Percentiles rank a stretch among this genome's conserved stretches.
These are phyloP conservation scores for Phalaenopsis equestris DNA, from an alignment of 106 monocot species.

Conservation along the genomic window DNA sequence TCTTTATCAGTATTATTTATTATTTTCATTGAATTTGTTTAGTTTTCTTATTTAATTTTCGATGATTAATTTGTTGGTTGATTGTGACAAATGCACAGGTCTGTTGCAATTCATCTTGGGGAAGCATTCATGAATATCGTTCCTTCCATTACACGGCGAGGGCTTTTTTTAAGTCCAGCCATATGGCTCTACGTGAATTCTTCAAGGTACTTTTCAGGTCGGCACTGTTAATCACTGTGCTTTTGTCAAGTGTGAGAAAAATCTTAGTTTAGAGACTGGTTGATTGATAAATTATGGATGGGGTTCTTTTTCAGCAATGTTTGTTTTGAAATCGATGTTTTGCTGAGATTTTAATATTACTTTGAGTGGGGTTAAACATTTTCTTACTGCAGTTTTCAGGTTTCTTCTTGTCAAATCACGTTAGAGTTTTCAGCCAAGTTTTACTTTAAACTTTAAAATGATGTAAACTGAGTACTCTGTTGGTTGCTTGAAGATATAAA, in stretches of 20 bases:
- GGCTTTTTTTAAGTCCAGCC: conserved; percentile 39
- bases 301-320: neutral
- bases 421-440: neutral
- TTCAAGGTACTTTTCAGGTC: conserved; percentile 92
- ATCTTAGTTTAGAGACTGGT: neutral
- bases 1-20: neutral
- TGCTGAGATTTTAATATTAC: no score
- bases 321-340: neutral
- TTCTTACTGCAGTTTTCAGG: no score
- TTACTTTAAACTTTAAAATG: neutral
- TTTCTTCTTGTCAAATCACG: neutral
- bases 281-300: neutral
- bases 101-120: conserved; percentile 1
- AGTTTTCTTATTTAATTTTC: neutral
- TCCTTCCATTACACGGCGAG: conserved; percentile 33
- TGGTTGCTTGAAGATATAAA: neutral
- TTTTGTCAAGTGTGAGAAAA: neutral
- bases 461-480: neutral
- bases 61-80: neutral
- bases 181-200: conserved; percentile 32
- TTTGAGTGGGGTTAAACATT: no score
- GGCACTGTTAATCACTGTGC: conserved; percentile 18
- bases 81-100: conserved; percentile 22
- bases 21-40: neutral
- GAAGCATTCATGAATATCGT: conserved; percentile 23